These are phyloP conservation scores for Boletellus ananas DNA, from an alignment of 768 basidiomycete genomes.

Conservation along the genomic window DNA sequence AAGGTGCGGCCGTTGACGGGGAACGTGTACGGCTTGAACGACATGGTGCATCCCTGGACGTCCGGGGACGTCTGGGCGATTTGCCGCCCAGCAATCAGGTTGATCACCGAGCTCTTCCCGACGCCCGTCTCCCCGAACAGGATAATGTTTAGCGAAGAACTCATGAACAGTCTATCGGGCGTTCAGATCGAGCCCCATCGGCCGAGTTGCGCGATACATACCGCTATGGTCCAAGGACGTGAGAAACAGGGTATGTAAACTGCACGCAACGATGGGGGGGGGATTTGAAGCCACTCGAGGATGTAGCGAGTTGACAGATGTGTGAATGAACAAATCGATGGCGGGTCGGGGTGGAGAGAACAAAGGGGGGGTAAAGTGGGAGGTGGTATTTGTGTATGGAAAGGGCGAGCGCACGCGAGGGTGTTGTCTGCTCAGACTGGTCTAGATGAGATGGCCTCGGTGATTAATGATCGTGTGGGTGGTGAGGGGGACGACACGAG, in stretches of 20 bases:
- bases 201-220: not conserved
- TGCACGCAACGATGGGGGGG: not conserved
- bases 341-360: not conserved
- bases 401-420: not conserved
- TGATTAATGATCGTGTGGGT: constrained; percentile 4
- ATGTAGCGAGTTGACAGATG: not conserved
- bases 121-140: constrained; percentile 44
- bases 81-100: constrained; percentile 26
- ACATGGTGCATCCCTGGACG: constrained; percentile 38
- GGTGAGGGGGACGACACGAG: constrained; percentile 4
- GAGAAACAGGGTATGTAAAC: not conserved
- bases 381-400: constrained; percentile 5
- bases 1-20: constrained; percentile 13
- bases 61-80: constrained; percentile 26
- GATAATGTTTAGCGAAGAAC: constrained; percentile 34
- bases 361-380: not conserved
- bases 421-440: constrained; percentile 2
- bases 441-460: constrained; percentile 1
- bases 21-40: constrained; percentile 27
- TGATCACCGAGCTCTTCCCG: constrained; percentile 35
- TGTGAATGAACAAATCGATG: not conserved
- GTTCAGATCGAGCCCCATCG: not conserved
- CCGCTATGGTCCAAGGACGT: not conserved
- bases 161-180: constrained; percentile 8
- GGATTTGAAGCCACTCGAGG: not conserved